These are phyloP conservation scores for Termitomyces sp. DNA, from an alignment of 768 basidiomycete genomes.

Conservation along the genomic window DNA sequence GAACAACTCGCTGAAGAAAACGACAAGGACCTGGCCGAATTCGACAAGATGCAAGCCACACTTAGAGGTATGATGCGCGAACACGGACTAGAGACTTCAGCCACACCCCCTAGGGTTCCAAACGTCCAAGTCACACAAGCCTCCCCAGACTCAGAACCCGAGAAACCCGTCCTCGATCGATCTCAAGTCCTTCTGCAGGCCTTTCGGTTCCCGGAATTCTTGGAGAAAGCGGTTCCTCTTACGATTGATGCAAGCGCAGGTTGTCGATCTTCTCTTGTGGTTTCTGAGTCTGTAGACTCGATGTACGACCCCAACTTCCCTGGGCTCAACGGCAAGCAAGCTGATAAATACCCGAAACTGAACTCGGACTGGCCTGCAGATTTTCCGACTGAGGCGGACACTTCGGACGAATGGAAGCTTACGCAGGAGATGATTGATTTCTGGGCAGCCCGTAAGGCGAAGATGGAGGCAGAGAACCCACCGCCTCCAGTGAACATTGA, in stretches of 20 bases:
- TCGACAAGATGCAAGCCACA: neutral
- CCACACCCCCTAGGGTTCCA: constrained; percentile 5
- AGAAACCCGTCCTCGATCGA: neutral
- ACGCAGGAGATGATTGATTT: constrained; percentile 12
- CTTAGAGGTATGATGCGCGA: constrained; percentile 3
- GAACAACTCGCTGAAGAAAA: neutral
- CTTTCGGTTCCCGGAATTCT: constrained; percentile 6
- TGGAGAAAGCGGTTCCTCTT: constrained; percentile 8
- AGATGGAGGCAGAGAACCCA: constrained; percentile 9
- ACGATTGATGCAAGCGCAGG: neutral
- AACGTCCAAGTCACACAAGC: constrained; percentile 2
- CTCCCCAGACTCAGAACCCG: neutral
- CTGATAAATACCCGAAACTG: neutral
- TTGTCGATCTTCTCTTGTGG: neutral
- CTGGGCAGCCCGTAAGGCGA: constrained; percentile 10
- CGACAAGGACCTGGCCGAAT: neutral
- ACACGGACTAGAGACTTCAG: neutral
- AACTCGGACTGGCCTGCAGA: constrained; percentile 8
- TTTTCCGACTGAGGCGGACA: constrained; percentile 9
- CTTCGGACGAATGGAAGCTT: constrained; percentile 14
- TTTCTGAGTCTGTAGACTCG: constrained; percentile 2
- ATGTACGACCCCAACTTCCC: constrained; percentile 12
- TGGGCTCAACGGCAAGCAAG: constrained; percentile 6
- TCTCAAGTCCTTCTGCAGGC: neutral
- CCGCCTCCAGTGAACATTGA: constrained; percentile 4